Evolutionary conservation across 2,329 filamentous ascomycete genomes (phyloP).

Genomic region (Ophiostoma ips): DNA sequence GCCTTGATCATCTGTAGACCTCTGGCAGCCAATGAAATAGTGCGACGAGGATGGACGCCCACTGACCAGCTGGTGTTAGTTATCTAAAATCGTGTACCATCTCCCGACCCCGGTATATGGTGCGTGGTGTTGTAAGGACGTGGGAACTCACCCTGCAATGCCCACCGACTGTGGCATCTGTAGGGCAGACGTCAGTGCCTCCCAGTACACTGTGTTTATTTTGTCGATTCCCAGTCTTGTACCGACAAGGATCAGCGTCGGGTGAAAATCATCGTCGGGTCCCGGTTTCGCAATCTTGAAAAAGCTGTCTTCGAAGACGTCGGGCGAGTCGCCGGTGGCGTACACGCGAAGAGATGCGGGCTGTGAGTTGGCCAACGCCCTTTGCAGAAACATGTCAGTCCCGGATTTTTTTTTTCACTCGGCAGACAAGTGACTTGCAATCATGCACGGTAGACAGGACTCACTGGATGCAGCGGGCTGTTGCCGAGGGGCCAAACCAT

Average conservation of each 20-base stretch:
- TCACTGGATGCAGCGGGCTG: conserved; percentile 85
- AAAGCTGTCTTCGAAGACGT: conserved; percentile 86
- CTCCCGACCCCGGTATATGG: too few relatives aligned
- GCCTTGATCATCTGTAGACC: conserved; percentile 30
- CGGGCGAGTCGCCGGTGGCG: conserved; percentile 74
- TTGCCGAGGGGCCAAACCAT: conserved; percentile 98
- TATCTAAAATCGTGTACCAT: too few relatives aligned
- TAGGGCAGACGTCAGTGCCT: conserved; percentile 72
- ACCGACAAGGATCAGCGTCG: conserved; percentile 78
- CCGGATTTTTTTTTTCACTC: too few relatives aligned
- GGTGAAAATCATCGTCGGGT: conserved; percentile 51
- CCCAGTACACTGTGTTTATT: conserved; percentile 88
- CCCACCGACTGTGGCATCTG: conserved; percentile 89
- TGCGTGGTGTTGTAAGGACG: background rate
- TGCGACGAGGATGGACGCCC: conserved; percentile 81
- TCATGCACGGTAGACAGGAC: conserved; percentile 20
- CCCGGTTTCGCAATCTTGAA: conserved; percentile 59
- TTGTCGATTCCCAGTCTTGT: conserved; percentile 87
- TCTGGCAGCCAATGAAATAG: conserved; percentile 43
- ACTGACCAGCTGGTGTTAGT: conserved; percentile 28
- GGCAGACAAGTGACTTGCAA: background rate
- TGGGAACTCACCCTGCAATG: conserved; percentile 66
- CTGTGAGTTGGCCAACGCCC: conserved; percentile 58
- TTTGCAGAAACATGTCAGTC: conserved; percentile 22
- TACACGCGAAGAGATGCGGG: conserved; percentile 63